Base-by-base conservation (phyloP, 805 yeast species). In the Teunomyces panamensis region DNA sequence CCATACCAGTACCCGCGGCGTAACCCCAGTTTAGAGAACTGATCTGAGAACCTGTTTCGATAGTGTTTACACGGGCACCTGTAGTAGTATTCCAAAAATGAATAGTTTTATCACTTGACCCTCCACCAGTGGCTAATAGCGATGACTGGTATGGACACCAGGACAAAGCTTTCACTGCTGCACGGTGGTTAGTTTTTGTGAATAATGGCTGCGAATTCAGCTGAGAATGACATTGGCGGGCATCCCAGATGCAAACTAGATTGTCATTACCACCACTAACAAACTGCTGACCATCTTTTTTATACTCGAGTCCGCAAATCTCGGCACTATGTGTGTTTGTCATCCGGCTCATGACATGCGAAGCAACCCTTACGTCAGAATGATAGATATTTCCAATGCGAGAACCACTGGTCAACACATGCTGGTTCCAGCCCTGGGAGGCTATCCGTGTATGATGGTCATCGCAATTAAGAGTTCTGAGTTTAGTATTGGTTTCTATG, bases 181-280 rank as follows among this genome's bases (percentile, higher is more conserved):
- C 97, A 28, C 80, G 84, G 67, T 92, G 99, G 46, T 82, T 80
- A 13, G 85, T 79, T 62, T 90, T 88, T 10, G 84, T 74, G 63
- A 84, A 88, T 52, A 83, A 78, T 2, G 98, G 96, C 27, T 57
- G 62, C 2, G 54, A 14, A 10, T 28, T 39, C 16, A 28, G 43
- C 27, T 29, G 34, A 3, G 82, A 74, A 43, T 59, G 62, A 20
- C 61, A 47, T 32, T 60, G 63, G 54, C 96, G 77, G 2, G 86
- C 84, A 64, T 92, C 98, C 97, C 98, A 92, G 42, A 92, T 84
- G 62, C 88, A 85, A 6, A 94, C 96, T 8, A 90, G 69, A 60
- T 94, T 92, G 64, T 94, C 99, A 62, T 94, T 94, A 29, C 97
- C 96, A 9, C 98, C 98, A 3, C 89, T 81, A 0, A 95, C 96